Base-by-base conservation (phyloP, 164 flowering plant species). In the Malania oleifera region DNA sequence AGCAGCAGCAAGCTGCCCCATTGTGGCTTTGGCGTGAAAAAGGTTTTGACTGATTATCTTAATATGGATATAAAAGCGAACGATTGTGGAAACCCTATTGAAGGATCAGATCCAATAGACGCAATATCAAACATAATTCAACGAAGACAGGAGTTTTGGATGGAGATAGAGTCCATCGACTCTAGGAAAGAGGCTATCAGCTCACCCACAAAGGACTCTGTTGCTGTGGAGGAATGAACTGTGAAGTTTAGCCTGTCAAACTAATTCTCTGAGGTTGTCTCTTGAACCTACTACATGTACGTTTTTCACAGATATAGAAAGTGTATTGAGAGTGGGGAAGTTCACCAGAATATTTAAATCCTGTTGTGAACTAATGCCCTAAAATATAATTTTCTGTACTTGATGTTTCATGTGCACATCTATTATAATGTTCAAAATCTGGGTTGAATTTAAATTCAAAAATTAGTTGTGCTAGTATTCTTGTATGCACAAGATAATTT, bases 11-110 rank as follows among this genome's bases (percentile, higher is more conserved):
- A 62, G 61, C 71, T 65, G 51, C 69, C 67, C 0, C 70, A 64
- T 10, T 73, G 67, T 34, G 82, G 83, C 20, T 12, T 70, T 8
- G 81, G 75, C 1, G 79, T 75, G 45, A 80, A 68, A 56, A 81
- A 68, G 71, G 74, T 75, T 3, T 65, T 80, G 73, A 77, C 83
- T 19, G 79, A 76, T 66, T 81, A 68, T 66, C 75, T 74, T 18
- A 71, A 47, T 45, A 51, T 67, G 2, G 85, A 78, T 7, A 2
- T 66, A 24, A 79, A 63, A 66, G 73, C 52, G 41, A 72, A 70
- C 43, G 52, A 44, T 27, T 26, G 3, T 20, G 15, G 66, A 14
- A 48, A 45, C 50, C 22, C 48, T 25, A 28, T 47, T 8, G 65
- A 51, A 12, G 63, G 58, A 35, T 44, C 67, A 39, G 70, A 67